These are phyloP conservation scores for Tremellales sp. DNA, from an alignment of 1,284 basidiomycete species.

Conservation along the genomic window DNA sequence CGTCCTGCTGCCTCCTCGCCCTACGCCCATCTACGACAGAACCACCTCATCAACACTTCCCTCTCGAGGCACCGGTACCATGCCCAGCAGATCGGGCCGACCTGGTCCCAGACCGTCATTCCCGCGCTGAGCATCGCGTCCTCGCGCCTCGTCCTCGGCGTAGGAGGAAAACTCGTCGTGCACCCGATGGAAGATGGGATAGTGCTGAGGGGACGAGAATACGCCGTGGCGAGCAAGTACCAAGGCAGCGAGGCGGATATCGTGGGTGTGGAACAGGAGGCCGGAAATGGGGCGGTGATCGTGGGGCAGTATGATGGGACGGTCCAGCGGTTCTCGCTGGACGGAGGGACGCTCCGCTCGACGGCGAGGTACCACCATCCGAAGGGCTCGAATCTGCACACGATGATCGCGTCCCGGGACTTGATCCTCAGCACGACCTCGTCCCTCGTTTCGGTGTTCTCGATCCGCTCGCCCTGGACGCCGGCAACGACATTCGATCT, in stretches of 20 bases:
- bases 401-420: conserved; percentile 8
- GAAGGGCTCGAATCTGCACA: conserved; percentile 10
- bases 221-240: conserved; percentile 15
- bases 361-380: not conserved
- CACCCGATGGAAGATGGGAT: conserved; percentile 21
- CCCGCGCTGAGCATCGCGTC: conserved; percentile 27
- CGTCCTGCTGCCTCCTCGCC: conserved; percentile 15
- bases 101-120: conserved; percentile 35
- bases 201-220: conserved; percentile 12
- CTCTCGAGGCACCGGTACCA: conserved; percentile 26
- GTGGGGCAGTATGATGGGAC: conserved; percentile 41
- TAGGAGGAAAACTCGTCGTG: conserved; percentile 28
- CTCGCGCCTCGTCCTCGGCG: conserved; percentile 29
- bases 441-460: conserved; percentile 24
- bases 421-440: conserved; percentile 31
- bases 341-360: not conserved
- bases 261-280: conserved; percentile 25
- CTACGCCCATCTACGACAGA: conserved; percentile 16
- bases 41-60: conserved; percentile 20
- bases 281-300: conserved; percentile 12
- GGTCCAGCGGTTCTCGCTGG: conserved; percentile 25
- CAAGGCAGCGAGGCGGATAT: conserved; percentile 32
- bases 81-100: conserved; percentile 35
- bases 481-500: conserved; percentile 23
- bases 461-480: conserved; percentile 34